Conservation (phyloP, 73 alveolate genomes). For the Paramecium biaurelia region DNA sequence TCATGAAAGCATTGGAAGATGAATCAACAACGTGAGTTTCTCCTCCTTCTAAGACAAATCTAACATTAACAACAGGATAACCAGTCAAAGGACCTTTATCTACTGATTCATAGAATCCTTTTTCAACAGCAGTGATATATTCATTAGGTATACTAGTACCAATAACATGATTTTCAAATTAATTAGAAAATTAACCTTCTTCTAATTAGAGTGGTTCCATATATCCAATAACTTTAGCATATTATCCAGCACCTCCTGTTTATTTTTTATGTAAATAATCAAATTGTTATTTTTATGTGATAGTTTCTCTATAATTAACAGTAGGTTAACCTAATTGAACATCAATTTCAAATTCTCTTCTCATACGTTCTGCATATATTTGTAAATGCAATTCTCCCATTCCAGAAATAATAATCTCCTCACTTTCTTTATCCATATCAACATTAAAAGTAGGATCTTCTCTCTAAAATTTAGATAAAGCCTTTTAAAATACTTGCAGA, state of each 20-base stretch:
- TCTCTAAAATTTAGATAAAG: conserved; percentile 78
- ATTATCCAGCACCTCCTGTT: conserved; percentile 98
- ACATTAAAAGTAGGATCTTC: conserved; percentile 93
- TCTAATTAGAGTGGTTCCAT: conserved; percentile 74
- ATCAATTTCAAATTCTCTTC: conserved; percentile 87
- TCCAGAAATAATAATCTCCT: conserved; percentile 94
- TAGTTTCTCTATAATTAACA: conserved; percentile 94
- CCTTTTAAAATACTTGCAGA: conserved; percentile 82
- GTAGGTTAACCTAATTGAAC: conserved; percentile 91
- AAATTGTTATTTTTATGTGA: conserved; percentile 70
- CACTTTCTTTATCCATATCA: conserved; percentile 83
- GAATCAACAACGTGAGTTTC: conserved; percentile 94
- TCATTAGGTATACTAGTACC: no score
- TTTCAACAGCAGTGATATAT: no score
- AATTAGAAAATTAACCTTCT: conserved; percentile 65
- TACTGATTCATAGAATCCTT: no score
- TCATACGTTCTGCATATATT: conserved; percentile 92
- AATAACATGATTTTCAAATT: conserved; percentile 68
- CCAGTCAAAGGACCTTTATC: no score
- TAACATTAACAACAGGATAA: no score
- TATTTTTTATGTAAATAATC: conserved; percentile 91
- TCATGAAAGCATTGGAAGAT: conserved; percentile 84
- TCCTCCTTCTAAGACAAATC: conserved; percentile 91
- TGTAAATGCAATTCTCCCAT: conserved; percentile 97
- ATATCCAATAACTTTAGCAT: no score